Evolutionary conservation across 371 early-diverging fungal genomes (phyloP).

Genomic region (Mortierella sp.): DNA sequence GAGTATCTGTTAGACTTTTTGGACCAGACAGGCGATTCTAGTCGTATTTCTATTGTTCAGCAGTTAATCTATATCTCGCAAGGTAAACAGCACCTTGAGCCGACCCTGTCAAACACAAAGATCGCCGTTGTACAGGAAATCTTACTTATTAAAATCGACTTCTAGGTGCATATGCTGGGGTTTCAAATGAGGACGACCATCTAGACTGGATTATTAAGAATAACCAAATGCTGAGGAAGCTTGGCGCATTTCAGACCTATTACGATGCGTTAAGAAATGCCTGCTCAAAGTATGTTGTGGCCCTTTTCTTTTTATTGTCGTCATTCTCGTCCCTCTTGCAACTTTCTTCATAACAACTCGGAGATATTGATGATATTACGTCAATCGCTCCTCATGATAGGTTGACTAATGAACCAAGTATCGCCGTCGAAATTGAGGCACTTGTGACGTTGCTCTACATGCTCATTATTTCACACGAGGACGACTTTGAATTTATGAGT

Average conservation of each 20-base stretch:
- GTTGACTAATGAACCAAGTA: conserved; percentile 32
- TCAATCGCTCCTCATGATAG: conserved; percentile 1
- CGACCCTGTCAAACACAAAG: not conserved
- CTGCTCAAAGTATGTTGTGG: conserved; percentile 43
- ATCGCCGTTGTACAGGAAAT: not conserved
- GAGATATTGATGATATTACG: not conserved
- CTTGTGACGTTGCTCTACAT: conserved; percentile 47
- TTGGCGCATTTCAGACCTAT: conserved; percentile 46
- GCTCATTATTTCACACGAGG: conserved; percentile 48
- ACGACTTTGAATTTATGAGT: conserved; percentile 42
- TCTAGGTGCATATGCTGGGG: conserved; percentile 37
- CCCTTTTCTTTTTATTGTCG: not conserved
- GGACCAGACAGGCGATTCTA: conserved; percentile 62
- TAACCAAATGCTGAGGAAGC: conserved; percentile 55
- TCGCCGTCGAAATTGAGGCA: conserved; percentile 38
- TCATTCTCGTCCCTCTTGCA: not conserved
- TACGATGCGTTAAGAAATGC: conserved; percentile 52
- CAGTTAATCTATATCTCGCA: conserved; percentile 72
- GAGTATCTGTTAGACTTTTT: conserved; percentile 67
- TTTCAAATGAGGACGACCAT: conserved; percentile 59
- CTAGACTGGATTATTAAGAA: conserved; percentile 62
- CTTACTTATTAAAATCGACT: not conserved
- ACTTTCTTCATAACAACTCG: not conserved
- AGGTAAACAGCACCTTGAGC: conserved; percentile 56
- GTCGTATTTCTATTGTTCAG: conserved; percentile 62